A percentile compares a stretch with the other conserved stretches of the same genome.
Conservation (phyloP, 2,329 filamentous ascomycete genomes). For the Geoglossum cookeanum region DNA sequence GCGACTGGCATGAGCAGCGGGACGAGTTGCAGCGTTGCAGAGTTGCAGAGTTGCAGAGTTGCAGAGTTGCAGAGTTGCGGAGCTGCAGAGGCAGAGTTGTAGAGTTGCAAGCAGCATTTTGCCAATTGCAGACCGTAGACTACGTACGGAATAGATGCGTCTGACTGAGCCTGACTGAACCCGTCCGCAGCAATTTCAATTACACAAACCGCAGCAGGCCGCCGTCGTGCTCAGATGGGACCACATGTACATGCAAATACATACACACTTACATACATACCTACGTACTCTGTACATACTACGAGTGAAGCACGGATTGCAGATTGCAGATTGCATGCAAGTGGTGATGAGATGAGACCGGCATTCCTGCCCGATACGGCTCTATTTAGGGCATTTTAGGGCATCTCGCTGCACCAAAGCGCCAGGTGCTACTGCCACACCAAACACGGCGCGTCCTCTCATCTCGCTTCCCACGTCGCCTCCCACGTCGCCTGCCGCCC, state of each 20-base stretch:
- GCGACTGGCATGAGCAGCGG: neutral
- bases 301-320: too few species aligned
- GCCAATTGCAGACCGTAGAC: too few species aligned
- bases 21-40: neutral
- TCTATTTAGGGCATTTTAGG: neutral
- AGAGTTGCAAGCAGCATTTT: neutral
- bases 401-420: neutral
- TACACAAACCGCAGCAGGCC: too few species aligned
- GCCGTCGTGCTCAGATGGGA: neutral
- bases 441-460: neutral
- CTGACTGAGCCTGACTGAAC: too few species aligned
- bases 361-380: neutral
- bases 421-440: neutral
- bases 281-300: too few species aligned
- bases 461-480: neutral
- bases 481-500: neutral
- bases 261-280: too few species aligned
- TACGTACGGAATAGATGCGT: too few species aligned
- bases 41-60: neutral
- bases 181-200: too few species aligned
- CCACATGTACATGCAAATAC: too few species aligned
- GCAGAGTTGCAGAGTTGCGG: neutral
- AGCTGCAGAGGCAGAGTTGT: neutral
- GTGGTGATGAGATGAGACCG: neutral
- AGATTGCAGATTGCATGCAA: neutral